phyloP scores from a whole-genome alignment of 2,329 filamentous ascomycete species.

The Cladophialophora psammophila region DNA sequence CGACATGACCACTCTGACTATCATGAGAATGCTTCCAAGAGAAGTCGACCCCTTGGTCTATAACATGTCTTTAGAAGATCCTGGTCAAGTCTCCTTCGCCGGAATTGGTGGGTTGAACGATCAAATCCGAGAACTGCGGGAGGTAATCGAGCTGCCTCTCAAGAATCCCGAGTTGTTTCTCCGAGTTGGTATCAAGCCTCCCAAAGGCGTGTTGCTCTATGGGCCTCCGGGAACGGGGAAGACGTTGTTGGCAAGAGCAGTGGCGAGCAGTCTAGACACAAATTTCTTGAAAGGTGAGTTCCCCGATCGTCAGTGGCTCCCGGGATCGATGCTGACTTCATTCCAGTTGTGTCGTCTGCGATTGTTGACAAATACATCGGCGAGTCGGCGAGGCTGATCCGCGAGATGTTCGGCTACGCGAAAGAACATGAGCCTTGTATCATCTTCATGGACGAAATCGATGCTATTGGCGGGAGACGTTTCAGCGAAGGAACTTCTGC shows the following conservation, averaged over 20 bases:
- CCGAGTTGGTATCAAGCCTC: constrained; percentile 97
- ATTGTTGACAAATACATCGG: constrained; percentile 99
- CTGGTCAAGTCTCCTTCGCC: constrained; percentile 95
- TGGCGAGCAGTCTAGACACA: constrained; percentile 94
- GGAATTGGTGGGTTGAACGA: constrained; percentile 98
- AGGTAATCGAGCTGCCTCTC: constrained; percentile 95
- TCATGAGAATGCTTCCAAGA: constrained; percentile 99
- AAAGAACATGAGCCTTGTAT: constrained; percentile 99
- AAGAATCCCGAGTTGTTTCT: constrained; percentile 99
- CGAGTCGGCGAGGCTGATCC: constrained; percentile 94
- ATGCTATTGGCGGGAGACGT: constrained; percentile 93
- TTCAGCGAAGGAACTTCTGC: constrained; percentile 98
- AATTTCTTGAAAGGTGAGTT: constrained; percentile 92
- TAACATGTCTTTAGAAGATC: constrained; percentile 99
- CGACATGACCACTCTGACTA: constrained; percentile 99
- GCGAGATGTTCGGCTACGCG: constrained; percentile 99
- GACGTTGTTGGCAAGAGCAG: constrained; percentile 90
- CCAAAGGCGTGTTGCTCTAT: constrained; percentile 95
- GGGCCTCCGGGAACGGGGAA: constrained; percentile 97
- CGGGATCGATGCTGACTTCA: background rate
- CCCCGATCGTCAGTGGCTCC: background rate
- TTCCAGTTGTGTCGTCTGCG: constrained; percentile 89
- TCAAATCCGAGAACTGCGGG: constrained; percentile 94
- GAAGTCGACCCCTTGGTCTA: constrained; percentile 99
- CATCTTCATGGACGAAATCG: constrained; percentile 99